These are phyloP conservation scores for Aspergillus hiratsukae DNA, from an alignment of 2,329 filamentous ascomycete genomes.

Conservation along the genomic window DNA sequence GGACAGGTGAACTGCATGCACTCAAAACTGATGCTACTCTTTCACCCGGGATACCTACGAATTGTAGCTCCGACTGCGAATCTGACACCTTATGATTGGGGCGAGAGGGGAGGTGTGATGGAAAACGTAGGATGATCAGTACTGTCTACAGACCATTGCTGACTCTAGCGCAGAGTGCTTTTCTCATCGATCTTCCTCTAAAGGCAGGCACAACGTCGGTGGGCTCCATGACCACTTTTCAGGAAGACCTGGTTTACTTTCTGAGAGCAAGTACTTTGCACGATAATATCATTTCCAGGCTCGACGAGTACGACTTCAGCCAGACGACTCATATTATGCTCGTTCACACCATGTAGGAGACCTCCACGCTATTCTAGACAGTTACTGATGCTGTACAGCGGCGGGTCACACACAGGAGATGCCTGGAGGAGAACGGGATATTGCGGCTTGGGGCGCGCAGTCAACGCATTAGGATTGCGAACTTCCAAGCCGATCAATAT, in stretches of 20 bases:
- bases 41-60: conserved; percentile 67
- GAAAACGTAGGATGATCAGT: conserved; percentile 62
- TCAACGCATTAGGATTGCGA: conserved; percentile 60
- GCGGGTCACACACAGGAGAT: conserved; percentile 52
- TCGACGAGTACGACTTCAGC: conserved; percentile 77
- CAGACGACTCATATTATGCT: conserved; percentile 70
- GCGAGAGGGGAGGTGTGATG: conserved; percentile 69
- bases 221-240: conserved; percentile 52
- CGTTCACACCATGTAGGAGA: conserved; percentile 72
- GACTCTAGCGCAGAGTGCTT: conserved; percentile 58
- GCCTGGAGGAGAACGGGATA: conserved; percentile 59
- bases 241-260: conserved; percentile 66
- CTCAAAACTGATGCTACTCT: conserved; percentile 89
- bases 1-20: conserved; percentile 74
- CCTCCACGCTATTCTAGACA: conserved; percentile 5
- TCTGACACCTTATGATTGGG: conserved; percentile 82
- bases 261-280: conserved; percentile 63
- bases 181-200: conserved; percentile 82
- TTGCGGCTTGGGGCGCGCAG: conserved; percentile 64
- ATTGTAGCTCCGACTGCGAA: conserved; percentile 87
- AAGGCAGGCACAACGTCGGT: conserved; percentile 26
- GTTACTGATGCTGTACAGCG: conserved; percentile 37
- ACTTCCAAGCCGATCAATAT: conserved; percentile 57
- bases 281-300: conserved; percentile 59
- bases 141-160: background rate